Conservation (phyloP, 169 alveolate genomes). For the Plasmodium cynomolgi region DNA sequence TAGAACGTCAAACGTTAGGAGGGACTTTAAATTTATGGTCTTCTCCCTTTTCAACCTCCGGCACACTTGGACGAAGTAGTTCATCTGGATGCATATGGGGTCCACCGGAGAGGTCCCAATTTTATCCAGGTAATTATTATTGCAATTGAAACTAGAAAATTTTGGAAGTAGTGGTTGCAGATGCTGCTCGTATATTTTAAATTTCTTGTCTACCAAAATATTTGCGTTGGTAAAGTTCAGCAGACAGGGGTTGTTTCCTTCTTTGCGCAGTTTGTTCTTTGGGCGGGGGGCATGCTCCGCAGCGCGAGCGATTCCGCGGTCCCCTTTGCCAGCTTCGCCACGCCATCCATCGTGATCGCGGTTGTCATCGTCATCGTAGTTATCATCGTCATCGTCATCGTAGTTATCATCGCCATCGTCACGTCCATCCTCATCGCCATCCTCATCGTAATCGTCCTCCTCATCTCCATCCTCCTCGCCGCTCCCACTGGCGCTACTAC, state of each 20-base stretch:
- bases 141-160: conserved; percentile 49
- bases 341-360: neutral
- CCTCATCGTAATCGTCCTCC: too few species aligned
- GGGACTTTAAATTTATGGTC: neutral
- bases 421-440: neutral
- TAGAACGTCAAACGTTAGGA: conserved; percentile 17
- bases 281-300: neutral
- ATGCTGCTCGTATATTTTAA: conserved; percentile 42
- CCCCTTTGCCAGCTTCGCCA: neutral
- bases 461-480: too few species aligned
- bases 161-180: conserved; percentile 67
- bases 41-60: conserved; percentile 10
- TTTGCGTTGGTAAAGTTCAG: conserved; percentile 44
- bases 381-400: neutral
- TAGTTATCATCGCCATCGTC: neutral
- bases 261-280: neutral
- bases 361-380: neutral
- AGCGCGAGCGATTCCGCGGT: neutral
- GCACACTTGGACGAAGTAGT: neutral
- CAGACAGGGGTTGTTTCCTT: neutral
- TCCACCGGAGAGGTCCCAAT: neutral
- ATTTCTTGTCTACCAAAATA: conserved; percentile 48
- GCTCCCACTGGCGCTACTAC: neutral
- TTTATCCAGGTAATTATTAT: neutral
- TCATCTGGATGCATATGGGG: conserved; percentile 12